Conservation (phyloP, 2,329 filamentous ascomycete species). For the Alternaria alternata region DNA sequence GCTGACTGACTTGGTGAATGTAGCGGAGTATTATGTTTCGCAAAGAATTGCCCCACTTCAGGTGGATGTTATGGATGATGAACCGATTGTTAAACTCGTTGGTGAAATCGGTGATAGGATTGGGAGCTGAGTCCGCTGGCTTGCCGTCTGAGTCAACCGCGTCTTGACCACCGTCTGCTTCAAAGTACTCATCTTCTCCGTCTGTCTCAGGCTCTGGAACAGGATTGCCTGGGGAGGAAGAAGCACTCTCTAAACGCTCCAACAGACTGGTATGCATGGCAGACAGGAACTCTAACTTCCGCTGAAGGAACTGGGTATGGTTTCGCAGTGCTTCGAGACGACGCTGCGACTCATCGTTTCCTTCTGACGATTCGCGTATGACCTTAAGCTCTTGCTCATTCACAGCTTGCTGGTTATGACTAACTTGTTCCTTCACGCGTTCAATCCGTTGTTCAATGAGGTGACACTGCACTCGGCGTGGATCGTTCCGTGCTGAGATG, state of each 20-base stretch:
- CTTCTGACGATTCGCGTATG: slow-evolving; percentile 63
- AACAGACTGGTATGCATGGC: slow-evolving; percentile 66
- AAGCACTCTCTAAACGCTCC: slow-evolving; percentile 66
- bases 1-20: slow-evolving; percentile 95
- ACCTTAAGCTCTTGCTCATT: slow-evolving; percentile 76
- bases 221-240: slow-evolving; percentile 66
- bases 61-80: slow-evolving; percentile 94
- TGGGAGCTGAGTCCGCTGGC: slow-evolving; percentile 65
- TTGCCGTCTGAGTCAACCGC: slow-evolving; percentile 54
- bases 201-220: slow-evolving; percentile 54
- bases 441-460: slow-evolving; percentile 83
- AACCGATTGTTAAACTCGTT: slow-evolving; percentile 99
- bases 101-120: slow-evolving; percentile 79
- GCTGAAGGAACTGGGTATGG: slow-evolving; percentile 65
- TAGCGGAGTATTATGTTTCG: slow-evolving; percentile 97
- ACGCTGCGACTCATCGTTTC: slow-evolving; percentile 60
- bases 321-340: slow-evolving; percentile 64
- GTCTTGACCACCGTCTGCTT: slow-evolving; percentile 63
- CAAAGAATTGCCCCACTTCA: slow-evolving; percentile 98
- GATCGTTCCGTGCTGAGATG: slow-evolving; percentile 79
- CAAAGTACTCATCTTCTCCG: slow-evolving; percentile 56
- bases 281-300: slow-evolving; percentile 67
- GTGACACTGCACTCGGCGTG: slow-evolving; percentile 84
- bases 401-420: slow-evolving; percentile 74
- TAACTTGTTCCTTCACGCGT: slow-evolving; percentile 79